Percentiles rank a stretch among this genome's conserved stretches.
phyloP scores from a whole-genome alignment of 2,329 filamentous ascomycete genomes.

The Pleoardoris graminearum region DNA sequence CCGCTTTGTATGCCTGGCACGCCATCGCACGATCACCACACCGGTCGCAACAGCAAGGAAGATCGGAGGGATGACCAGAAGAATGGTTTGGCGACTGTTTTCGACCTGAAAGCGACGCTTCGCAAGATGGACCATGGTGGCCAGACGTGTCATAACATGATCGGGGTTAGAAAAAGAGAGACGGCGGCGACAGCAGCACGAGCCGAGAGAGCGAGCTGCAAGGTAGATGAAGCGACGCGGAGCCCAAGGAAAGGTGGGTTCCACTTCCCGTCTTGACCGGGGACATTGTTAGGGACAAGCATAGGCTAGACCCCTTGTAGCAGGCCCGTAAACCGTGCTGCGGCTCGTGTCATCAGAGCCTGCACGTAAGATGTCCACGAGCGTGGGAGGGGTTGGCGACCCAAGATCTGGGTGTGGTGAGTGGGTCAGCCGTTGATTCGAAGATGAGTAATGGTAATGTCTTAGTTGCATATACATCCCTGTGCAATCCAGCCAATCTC shows the following conservation, averaged over 20 bases:
- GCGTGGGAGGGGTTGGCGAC: constrained; percentile 8
- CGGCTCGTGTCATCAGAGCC: constrained; percentile 12
- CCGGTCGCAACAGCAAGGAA: constrained; percentile 18
- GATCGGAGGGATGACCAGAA: constrained; percentile 22
- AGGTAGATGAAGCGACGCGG: constrained; percentile 2
- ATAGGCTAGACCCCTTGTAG: neutral
- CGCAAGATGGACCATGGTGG: constrained; percentile 15
- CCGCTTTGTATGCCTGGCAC: constrained; percentile 21
- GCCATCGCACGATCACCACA: constrained; percentile 24
- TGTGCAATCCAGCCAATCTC: neutral
- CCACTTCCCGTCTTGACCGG: neutral
- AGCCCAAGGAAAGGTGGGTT: neutral
- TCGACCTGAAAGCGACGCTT: constrained; percentile 21
- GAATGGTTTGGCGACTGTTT: constrained; percentile 21
- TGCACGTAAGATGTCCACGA: constrained; percentile 5
- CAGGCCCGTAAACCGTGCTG: constrained; percentile 8
- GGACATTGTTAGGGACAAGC: neutral
- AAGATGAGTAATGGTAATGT: neutral
- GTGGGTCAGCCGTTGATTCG: constrained; percentile 1
- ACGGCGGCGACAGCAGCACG: neutral
- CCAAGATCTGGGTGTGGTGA: neutral
- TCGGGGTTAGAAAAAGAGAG: neutral
- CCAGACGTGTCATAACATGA: constrained; percentile 5
- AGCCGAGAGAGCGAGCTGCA: constrained; percentile 5
- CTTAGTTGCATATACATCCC: constrained; percentile 6